A percentile compares a stretch with the other conserved stretches of the same genome.
phyloP scores from a whole-genome alignment of 768 basidiomycete genomes.

The Fomitopsis pulvina region DNA sequence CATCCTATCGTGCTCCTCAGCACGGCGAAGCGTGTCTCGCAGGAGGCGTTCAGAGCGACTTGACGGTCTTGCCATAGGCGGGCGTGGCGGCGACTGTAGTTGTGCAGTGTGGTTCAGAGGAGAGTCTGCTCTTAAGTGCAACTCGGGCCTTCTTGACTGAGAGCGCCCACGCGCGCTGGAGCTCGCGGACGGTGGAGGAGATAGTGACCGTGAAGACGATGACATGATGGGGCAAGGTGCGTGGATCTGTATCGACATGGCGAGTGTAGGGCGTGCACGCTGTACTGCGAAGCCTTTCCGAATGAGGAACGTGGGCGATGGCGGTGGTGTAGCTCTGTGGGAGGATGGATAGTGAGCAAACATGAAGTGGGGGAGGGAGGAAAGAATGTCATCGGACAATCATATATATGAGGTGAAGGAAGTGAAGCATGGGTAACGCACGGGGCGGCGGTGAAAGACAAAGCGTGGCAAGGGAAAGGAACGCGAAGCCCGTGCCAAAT shows the following conservation, averaged over 20 bases:
- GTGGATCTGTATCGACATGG: slow-evolving; percentile 31
- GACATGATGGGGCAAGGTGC: slow-evolving; percentile 23
- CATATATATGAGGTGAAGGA: slow-evolving; percentile 12
- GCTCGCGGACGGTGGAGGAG: slow-evolving; percentile 9
- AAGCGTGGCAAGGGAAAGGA: not conserved
- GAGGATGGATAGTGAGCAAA: not conserved
- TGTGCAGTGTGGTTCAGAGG: slow-evolving; percentile 19
- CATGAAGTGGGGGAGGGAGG: slow-evolving; percentile 4
- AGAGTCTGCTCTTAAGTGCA: slow-evolving; percentile 18
- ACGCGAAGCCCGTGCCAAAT: slow-evolving; percentile 1
- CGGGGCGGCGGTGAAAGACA: not conserved
- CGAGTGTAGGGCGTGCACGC: slow-evolving; percentile 27
- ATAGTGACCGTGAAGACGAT: slow-evolving; percentile 9
- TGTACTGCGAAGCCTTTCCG: slow-evolving; percentile 17
- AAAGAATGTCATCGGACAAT: not conserved
- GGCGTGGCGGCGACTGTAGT: slow-evolving; percentile 14
- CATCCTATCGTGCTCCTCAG: slow-evolving; percentile 35
- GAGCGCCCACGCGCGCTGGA: slow-evolving; percentile 14
- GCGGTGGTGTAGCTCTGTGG: slow-evolving; percentile 12
- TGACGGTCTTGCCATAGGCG: slow-evolving; percentile 32
- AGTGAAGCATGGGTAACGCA: not conserved
- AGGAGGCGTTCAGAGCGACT: slow-evolving; percentile 51
- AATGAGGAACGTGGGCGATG: slow-evolving; percentile 13
- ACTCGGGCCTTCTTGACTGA: slow-evolving; percentile 12
- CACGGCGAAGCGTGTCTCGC: slow-evolving; percentile 47